phyloP scores from a whole-genome alignment of 305 asterid species.

The Solanum hybrid region DNA sequence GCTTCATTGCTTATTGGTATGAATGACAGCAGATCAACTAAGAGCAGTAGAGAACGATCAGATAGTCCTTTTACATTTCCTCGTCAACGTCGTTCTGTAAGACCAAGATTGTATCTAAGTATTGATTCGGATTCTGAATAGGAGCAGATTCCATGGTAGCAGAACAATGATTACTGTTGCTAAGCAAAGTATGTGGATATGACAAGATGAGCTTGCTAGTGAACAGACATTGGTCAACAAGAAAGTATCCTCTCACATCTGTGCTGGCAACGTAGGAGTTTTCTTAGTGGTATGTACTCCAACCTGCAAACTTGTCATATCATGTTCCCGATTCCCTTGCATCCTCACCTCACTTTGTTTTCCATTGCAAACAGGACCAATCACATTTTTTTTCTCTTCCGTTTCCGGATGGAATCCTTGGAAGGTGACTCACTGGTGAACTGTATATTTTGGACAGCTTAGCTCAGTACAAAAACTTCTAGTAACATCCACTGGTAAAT shows the following conservation, averaged over 20 bases:
- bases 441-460: constrained; percentile 4
- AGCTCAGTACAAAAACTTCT: not conserved
- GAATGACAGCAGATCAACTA: constrained; percentile 42
- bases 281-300: not conserved
- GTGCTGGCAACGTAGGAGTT: not conserved
- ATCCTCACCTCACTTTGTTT: not conserved
- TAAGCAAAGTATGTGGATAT: not conserved
- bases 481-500: not conserved
- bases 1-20: constrained; percentile 58
- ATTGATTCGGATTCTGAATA: constrained; percentile 83
- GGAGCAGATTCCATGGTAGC: constrained; percentile 1
- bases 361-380: not conserved
- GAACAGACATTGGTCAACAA: not conserved
- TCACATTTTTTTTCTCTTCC: not conserved
- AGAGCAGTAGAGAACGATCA: constrained; percentile 58
- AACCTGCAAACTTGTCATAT: too few species aligned
- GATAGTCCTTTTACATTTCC: constrained; percentile 80
- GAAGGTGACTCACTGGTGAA: not conserved
- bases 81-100: constrained; percentile 90
- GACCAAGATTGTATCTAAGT: constrained; percentile 63
- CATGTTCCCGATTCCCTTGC: not conserved
- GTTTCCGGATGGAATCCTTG: not conserved
- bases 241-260: not conserved
- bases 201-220: not conserved
- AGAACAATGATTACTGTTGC: not conserved